Base-by-base conservation (phyloP, 257 asterid species). In the Cinchona pubescens region DNA sequence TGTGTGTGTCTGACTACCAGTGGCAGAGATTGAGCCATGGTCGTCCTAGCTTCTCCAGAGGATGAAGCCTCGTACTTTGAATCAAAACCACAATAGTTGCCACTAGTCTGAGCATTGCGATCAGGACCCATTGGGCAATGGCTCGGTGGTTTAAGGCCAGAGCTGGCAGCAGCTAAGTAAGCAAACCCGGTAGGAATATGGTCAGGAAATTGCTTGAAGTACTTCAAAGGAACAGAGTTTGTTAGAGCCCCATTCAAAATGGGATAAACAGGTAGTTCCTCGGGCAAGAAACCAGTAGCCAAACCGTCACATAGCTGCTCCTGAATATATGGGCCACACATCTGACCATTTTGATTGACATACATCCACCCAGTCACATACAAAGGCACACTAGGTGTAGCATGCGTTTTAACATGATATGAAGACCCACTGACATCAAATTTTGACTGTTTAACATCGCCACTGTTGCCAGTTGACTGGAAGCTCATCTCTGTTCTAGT, bases 301-400 rank as follows among this genome's bases (percentile, higher is more conserved):
- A 94, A 79, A 48, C 99, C 99, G 80, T 92, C 97, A 74, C 81
- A 88, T 63, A 94, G 75, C 75, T 92, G 99, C 69, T 90, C 89
- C 75, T 90, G 89, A 63, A 92, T 90, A 81, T 94, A 94, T 32
- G 99, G 99, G 59, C 99, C 99, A 64, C 97, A 92, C 96, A 94
- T 90, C 83, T 88, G 91, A 51, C 96, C 94, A 55, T 51, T 83
- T 77, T 94, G 90, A 83, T 94, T 94, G 68, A 90, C 82, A 80
- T 94, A 94, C 97, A 87, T 94, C 99, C 99, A 94, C 69, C 97
- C 99, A 61, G 86, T 84, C 63, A 86, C 97, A 75, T 76, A 80
- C 21, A 78, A 69, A 38, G 72, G 72, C 38, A 55, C 34, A 13
- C 78, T 58, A 67, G 21, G 45, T 37, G 55, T 69, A 40, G 79